Evolutionary conservation across 2,329 filamentous ascomycete genomes (phyloP).

Genomic region (Cladosporium colombiae): DNA sequence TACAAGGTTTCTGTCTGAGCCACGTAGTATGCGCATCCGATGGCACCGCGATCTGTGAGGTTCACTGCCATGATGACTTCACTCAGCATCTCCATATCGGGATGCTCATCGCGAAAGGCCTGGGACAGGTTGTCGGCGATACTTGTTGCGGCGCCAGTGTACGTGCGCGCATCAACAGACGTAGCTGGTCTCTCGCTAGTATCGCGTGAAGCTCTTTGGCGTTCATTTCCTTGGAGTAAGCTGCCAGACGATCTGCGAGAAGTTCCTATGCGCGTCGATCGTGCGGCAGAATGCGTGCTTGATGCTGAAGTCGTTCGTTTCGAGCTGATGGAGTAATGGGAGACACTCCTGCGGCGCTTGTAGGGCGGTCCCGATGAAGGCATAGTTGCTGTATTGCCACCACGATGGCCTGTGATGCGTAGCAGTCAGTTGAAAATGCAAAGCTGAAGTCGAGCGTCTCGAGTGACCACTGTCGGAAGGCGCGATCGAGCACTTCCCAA

Average conservation of each 20-base stretch:
- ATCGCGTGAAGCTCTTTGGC: background rate
- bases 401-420: background rate
- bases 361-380: background rate
- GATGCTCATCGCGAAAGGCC: background rate
- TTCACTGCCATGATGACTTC: conserved; percentile 82
- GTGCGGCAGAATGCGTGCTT: background rate
- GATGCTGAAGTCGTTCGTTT: background rate
- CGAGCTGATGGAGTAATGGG: background rate
- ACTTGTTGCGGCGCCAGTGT: background rate
- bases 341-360: conserved; percentile 22
- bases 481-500: background rate
- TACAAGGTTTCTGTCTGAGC: conserved; percentile 69
- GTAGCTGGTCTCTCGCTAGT: background rate
- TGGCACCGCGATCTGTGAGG: conserved; percentile 65
- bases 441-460: background rate
- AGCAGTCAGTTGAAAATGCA: background rate
- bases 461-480: background rate
- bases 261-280: background rate
- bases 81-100: conserved; percentile 50
- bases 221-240: background rate
- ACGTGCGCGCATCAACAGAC: background rate
- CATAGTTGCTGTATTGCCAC: background rate
- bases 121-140: background rate
- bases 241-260: conserved; percentile 1
- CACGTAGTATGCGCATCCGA: conserved; percentile 85